A percentile compares a stretch with the other conserved stretches of the same genome.
These are phyloP conservation scores for Gracilaria vermiculophylla DNA, from an alignment of 23 red algal genomes.

Conservation along the genomic window DNA sequence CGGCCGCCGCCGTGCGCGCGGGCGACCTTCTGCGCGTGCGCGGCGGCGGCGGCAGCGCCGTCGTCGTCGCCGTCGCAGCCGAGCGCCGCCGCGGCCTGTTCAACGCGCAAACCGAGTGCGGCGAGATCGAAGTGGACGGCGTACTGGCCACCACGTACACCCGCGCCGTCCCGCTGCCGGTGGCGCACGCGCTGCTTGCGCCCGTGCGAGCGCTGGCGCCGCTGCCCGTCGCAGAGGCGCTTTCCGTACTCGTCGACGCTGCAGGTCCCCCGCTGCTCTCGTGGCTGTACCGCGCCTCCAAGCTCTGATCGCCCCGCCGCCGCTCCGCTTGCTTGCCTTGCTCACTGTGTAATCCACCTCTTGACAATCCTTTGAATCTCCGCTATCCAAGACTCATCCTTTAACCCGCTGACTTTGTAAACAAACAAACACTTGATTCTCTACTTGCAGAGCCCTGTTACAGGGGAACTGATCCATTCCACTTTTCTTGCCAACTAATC, in stretches of 20 bases:
- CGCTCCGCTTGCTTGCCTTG: not conserved
- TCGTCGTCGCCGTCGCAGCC: not conserved
- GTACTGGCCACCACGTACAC: slow-evolving; percentile 24
- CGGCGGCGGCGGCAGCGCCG: not conserved
- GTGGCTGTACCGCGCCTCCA: not conserved
- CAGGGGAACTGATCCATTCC: too few relatives aligned
- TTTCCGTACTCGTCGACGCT: not conserved
- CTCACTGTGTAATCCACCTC: not conserved
- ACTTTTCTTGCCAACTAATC: too few relatives aligned
- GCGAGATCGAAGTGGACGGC: slow-evolving; percentile 53
- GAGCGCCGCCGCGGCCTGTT: not conserved
- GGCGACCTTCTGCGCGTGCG: not conserved
- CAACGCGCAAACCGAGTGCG: slow-evolving; percentile 48
- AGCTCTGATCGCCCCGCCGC: not conserved
- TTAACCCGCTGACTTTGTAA: too few relatives aligned
- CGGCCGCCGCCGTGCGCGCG: not conserved
- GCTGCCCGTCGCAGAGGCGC: not conserved
- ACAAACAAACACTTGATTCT: too few relatives aligned
- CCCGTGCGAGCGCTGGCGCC: not conserved
- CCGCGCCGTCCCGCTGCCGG: not conserved
- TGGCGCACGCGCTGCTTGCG: slow-evolving; percentile 41
- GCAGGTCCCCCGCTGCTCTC: not conserved
- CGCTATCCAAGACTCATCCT: too few relatives aligned
- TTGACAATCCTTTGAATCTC: not conserved
- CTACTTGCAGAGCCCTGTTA: too few relatives aligned